Evolutionary conservation across 345 rosid genomes (phyloP).

Genomic region (Alliaria petiolata): DNA sequence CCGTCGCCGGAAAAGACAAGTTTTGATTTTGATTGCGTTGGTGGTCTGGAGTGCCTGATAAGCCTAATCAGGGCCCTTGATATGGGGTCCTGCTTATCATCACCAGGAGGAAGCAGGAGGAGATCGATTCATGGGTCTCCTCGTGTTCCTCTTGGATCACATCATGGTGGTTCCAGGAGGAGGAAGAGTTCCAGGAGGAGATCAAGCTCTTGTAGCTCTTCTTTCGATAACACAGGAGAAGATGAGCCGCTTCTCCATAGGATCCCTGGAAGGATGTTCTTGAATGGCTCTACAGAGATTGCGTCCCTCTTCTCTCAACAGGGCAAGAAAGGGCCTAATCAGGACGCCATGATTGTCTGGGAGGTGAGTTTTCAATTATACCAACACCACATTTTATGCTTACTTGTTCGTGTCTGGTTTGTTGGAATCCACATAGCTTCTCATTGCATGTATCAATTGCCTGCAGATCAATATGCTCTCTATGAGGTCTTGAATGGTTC

Average conservation of each 20-base stretch:
- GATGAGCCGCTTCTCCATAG: slow-evolving; percentile 57
- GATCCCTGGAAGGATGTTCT: slow-evolving; percentile 79
- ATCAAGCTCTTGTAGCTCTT: slow-evolving; percentile 46
- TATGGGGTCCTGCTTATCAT: slow-evolving; percentile 99
- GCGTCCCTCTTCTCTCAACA: slow-evolving; percentile 87
- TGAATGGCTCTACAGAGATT: slow-evolving; percentile 71
- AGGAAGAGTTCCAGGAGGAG: slow-evolving; percentile 51
- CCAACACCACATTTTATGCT: neutral
- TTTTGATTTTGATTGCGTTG: slow-evolving; percentile 43
- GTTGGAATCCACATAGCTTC: neutral
- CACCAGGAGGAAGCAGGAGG: slow-evolving; percentile 52
- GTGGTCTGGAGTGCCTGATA: slow-evolving; percentile 91
- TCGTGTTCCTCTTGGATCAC: slow-evolving; percentile 42
- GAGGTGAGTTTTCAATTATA: slow-evolving; percentile 50
- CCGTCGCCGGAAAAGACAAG: slow-evolving; percentile 44
- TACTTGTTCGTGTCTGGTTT: neutral
- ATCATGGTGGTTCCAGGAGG: slow-evolving; percentile 41
- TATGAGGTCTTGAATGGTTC: too few species aligned
- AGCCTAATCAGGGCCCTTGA: slow-evolving; percentile 93
- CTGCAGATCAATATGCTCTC: neutral
- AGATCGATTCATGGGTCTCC: slow-evolving; percentile 68
- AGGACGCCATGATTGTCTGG: slow-evolving; percentile 99
- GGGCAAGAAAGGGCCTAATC: slow-evolving; percentile 94
- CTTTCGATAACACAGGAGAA: slow-evolving; percentile 50
- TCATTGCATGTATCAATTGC: too few species aligned